Percentiles rank a stretch among this genome's conserved stretches.
These are phyloP conservation scores for Wallacemonas collosoma DNA, from an alignment of 208 protist genomes.

Conservation along the genomic window DNA sequence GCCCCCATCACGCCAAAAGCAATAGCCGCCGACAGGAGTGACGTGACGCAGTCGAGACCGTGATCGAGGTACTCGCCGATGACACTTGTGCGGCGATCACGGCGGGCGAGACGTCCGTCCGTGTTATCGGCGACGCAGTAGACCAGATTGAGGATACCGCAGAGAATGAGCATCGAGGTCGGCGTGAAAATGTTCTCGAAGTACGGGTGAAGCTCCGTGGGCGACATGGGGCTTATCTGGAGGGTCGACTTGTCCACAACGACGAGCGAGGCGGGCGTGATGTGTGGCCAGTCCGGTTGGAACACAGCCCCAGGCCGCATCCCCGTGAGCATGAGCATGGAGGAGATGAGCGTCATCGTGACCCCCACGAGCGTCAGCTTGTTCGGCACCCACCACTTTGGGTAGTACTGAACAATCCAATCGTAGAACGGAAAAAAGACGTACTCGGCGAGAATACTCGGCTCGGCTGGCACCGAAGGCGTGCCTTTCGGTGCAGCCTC, in stretches of 20 bases:
- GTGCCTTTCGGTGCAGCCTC: conserved; percentile 30
- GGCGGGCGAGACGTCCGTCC: conserved; percentile 87
- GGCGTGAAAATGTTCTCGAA: conserved; percentile 38
- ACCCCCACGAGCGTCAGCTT: conserved; percentile 82
- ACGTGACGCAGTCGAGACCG: conserved; percentile 91
- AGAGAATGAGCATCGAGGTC: conserved; percentile 51
- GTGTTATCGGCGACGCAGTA: conserved; percentile 92
- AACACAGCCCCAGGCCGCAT: conserved; percentile 69
- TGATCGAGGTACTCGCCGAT: conserved; percentile 93
- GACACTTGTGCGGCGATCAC: conserved; percentile 66
- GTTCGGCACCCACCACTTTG: conserved; percentile 74
- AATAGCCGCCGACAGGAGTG: conserved; percentile 73
- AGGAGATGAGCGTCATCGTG: conserved; percentile 64
- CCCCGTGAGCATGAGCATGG: conserved; percentile 70
- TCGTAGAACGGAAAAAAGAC: conserved; percentile 85
- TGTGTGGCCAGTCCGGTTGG: conserved; percentile 42
- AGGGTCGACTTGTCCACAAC: conserved; percentile 20
- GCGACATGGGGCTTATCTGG: conserved; percentile 42
- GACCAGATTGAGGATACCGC: conserved; percentile 74
- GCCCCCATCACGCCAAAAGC: conserved; percentile 57
- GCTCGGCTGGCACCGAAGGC: conserved; percentile 46
- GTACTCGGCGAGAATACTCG: conserved; percentile 76
- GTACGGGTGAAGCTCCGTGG: conserved; percentile 41
- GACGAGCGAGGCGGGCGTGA: conserved; percentile 50
- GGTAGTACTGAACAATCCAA: conserved; percentile 62